Base-by-base conservation (phyloP, 768 basidiomycete genomes). In the Rhizopogon vulgaris region DNA sequence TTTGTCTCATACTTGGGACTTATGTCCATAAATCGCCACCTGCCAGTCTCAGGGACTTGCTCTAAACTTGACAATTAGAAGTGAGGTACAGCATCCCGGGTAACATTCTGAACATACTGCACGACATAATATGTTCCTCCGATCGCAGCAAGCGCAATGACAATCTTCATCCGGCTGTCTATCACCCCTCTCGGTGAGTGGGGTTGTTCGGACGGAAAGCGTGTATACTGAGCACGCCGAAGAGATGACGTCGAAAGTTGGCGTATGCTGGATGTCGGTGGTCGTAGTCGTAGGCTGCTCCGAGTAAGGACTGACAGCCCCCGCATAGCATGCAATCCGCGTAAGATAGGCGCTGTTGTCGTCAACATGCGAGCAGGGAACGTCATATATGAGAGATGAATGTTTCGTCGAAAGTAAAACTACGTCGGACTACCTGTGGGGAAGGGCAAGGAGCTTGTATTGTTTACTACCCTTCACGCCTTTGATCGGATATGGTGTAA, bases 11-110 rank as follows among this genome's bases (percentile, higher is more conserved):
- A 69, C 48, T 73, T 72, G 0, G 76, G 76, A 38, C 77, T 77
- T 3, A 85, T 76, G 62, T 89, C 86, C 80, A 97, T 95, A 64
- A 94, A 96, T 18, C 94, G 70, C 79, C 85, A 86, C 51, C 94
- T 72, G 0, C 92, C 91, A 0, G 91, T 94, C 63, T 94, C 86
- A 2, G 87, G 83, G 0, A 92, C 88, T 62, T 80, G 77, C 64
- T 97, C 94, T 25, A 94, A 73, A 61, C 91, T 94, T 56, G 11
- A 52, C 30, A 6, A 14, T 11, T 36, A 38, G 27, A 42, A 30
- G 4, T 38, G 37, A 17, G 45, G 34, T 3, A 14, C 10, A 0
- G 6, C n/a, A 46, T 15, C 32, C 36, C 18, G 38, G 14, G 39
- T 15, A 25, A 14, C 41, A 36, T 3, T 9, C 14, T 18, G 45